phyloP scores from a whole-genome alignment of 805 yeast genomes.

The Cyberlindnera euphorbiiphila region DNA sequence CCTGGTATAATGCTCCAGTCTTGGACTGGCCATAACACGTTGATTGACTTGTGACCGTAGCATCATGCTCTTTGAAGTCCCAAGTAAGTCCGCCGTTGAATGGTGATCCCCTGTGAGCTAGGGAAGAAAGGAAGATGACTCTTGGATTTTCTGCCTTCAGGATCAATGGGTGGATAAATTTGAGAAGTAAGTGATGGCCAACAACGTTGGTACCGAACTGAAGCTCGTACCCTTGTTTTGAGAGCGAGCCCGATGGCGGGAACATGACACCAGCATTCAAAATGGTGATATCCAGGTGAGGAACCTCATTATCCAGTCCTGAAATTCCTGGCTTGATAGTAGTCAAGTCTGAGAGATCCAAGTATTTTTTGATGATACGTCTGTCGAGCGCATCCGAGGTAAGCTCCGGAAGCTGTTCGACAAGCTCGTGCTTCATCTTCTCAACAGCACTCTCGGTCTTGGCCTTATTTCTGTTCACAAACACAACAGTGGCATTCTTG shows the following conservation, averaged over 20 bases:
- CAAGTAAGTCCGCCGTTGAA: conserved; percentile 33
- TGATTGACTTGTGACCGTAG: neutral
- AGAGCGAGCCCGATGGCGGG: conserved; percentile 33
- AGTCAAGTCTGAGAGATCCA: conserved; percentile 39
- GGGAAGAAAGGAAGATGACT: conserved; percentile 43
- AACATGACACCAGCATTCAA: conserved; percentile 45
- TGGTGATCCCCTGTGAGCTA: conserved; percentile 33
- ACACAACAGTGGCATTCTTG: conserved; percentile 35
- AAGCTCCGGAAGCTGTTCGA: conserved; percentile 19
- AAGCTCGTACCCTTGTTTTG: conserved; percentile 43
- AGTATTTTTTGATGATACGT: conserved; percentile 24
- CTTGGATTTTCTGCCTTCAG: conserved; percentile 35
- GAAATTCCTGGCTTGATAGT: conserved; percentile 36
- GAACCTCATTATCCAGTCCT: conserved; percentile 25
- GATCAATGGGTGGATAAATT: conserved; percentile 36
- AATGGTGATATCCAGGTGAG: conserved; percentile 34
- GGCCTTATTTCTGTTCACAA: conserved; percentile 34
- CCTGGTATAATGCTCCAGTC: conserved; percentile 36
- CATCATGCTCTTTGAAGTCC: conserved; percentile 24
- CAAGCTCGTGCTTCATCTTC: conserved; percentile 23
- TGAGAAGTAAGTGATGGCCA: conserved; percentile 44
- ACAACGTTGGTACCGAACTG: conserved; percentile 45
- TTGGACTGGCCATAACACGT: conserved; percentile 39
- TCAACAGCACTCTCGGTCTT: conserved; percentile 32
- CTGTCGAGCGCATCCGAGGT: conserved; percentile 15